These are phyloP conservation scores for Psilocybe cyanescens DNA, from an alignment of 768 basidiomycete genomes.

Conservation along the genomic window DNA sequence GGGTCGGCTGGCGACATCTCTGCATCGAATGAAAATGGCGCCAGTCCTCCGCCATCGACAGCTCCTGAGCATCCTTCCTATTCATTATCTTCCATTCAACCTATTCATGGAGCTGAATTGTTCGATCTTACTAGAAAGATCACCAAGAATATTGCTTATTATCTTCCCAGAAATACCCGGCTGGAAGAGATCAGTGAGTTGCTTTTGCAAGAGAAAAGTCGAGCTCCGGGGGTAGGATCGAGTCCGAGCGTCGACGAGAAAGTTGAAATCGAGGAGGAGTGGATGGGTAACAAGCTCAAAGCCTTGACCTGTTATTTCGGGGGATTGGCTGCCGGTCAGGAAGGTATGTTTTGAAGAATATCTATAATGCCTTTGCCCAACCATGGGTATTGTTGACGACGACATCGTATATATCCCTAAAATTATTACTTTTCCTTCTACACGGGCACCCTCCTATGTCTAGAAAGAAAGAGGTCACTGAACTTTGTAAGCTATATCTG, in stretches of 20 bases:
- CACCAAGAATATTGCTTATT: conserved; percentile 87
- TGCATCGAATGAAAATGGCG: background rate
- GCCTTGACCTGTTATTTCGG: conserved; percentile 96
- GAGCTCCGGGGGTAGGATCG: background rate
- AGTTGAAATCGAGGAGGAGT: conserved; percentile 94
- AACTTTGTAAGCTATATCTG: no score
- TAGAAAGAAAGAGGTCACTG: no score
- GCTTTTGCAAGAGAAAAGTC: conserved; percentile 17
- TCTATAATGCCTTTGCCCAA: background rate
- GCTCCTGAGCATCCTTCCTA: conserved; percentile 55
- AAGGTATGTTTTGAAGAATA: conserved; percentile 50
- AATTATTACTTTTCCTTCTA: no score
- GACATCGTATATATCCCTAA: background rate
- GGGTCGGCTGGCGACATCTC: conserved; percentile 29
- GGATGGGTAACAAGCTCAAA: conserved; percentile 94
- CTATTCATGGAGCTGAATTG: conserved; percentile 82
- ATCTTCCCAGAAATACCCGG: conserved; percentile 80
- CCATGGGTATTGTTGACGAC: background rate
- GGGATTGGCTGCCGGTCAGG: conserved; percentile 74
- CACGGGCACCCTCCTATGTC: no score
- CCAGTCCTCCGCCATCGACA: background rate
- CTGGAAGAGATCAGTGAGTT: conserved; percentile 69
- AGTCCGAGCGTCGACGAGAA: conserved; percentile 40
- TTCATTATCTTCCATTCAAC: conserved; percentile 71
- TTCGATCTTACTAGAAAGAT: conserved; percentile 74